Conservation (phyloP, 2,329 filamentous ascomycete genomes). For the Ophioceras dolichostomum region DNA sequence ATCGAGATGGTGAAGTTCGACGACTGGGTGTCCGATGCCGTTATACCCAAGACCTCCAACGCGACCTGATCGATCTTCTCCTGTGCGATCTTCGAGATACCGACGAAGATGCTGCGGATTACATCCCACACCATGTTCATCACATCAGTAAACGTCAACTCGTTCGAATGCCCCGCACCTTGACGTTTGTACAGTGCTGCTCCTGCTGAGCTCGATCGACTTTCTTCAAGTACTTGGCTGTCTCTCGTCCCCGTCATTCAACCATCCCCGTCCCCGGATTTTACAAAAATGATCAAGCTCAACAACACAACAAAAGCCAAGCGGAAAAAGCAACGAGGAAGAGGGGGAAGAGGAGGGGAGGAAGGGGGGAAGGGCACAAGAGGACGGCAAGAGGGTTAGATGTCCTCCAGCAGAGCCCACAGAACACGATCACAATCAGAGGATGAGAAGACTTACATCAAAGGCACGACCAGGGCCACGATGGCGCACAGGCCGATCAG, state of each 20-base stretch:
- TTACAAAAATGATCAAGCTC: too few relatives aligned
- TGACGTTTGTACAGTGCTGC: too few relatives aligned
- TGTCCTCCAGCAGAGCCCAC: too few relatives aligned
- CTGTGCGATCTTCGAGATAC: constrained; percentile 44
- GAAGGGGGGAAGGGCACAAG: not conserved
- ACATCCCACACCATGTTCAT: too few relatives aligned
- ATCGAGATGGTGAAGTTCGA: constrained; percentile 37
- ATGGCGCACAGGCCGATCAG: constrained; percentile 36
- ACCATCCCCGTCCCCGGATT: not conserved
- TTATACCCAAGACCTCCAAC: constrained; percentile 38
- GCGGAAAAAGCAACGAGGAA: not conserved
- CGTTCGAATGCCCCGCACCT: not conserved
- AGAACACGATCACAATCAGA: not conserved
- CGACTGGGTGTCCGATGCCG: constrained; percentile 31
- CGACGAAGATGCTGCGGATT: constrained; percentile 38
- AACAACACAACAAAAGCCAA: not conserved
- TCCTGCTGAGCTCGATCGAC: not conserved
- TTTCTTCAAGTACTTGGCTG: too few relatives aligned
- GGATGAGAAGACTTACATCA: constrained; percentile 37
- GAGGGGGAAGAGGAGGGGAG: not conserved
- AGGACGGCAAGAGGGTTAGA: too few relatives aligned
- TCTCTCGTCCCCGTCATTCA: not conserved
- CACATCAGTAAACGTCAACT: too few relatives aligned
- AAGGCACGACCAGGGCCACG: constrained; percentile 40
- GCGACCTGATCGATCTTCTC: constrained; percentile 38